A percentile compares a stretch with the other conserved stretches of the same genome.
Evolutionary conservation across 2,329 filamentous ascomycete genomes (phyloP).

Genomic region (Trichocomaceae sp.): DNA sequence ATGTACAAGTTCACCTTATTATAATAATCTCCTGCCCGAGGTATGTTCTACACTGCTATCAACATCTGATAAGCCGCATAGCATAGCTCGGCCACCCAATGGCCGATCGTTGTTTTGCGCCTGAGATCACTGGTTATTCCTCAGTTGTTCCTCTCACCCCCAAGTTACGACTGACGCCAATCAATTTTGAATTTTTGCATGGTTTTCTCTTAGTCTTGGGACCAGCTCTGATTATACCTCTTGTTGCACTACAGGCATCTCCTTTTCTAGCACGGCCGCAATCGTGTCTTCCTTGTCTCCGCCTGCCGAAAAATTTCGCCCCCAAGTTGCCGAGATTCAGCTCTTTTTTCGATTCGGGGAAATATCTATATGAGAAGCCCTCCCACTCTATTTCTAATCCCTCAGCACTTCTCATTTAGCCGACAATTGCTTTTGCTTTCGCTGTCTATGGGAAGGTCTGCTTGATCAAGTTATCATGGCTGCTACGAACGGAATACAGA

Average conservation of each 20-base stretch:
- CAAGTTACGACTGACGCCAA: neutral
- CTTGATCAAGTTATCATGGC: slow-evolving; percentile 30
- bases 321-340: neutral
- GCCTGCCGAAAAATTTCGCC: neutral
- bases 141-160: neutral
- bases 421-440: slow-evolving; percentile 1
- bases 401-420: neutral
- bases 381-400: neutral
- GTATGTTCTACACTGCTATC: neutral
- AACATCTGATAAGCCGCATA: neutral
- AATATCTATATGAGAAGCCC: slow-evolving; percentile 2
- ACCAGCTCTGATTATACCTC: neutral
- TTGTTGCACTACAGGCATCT: neutral
- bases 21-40: slow-evolving; percentile 10
- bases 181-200: neutral
- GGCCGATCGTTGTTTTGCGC: neutral
- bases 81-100: neutral
- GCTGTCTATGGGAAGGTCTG: slow-evolving; percentile 9
- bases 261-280: neutral
- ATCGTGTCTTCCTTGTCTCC: neutral
- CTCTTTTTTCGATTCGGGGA: neutral
- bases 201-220: neutral
- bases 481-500: slow-evolving; percentile 36
- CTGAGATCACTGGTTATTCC: neutral
- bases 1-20: slow-evolving; percentile 6